phyloP scores from a whole-genome alignment of 352 stramenopile species.

The Phytophthora cryptogea region DNA sequence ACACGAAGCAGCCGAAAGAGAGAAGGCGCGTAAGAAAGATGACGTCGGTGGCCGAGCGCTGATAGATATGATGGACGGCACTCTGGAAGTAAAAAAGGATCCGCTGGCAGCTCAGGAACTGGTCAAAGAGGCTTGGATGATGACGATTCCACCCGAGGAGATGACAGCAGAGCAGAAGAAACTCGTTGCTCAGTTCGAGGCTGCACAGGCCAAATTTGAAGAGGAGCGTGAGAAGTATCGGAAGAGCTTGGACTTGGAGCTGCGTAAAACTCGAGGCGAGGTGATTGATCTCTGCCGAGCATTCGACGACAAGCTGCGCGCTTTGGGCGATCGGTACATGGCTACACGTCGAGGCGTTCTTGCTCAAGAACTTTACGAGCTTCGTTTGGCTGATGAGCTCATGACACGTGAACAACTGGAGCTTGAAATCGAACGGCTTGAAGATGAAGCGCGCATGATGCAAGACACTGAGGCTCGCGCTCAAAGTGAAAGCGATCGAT shows the following conservation, averaged over 20 bases:
- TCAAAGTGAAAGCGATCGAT: conserved; percentile 54
- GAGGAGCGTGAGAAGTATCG: conserved; percentile 92
- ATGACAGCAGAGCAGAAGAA: conserved; percentile 86
- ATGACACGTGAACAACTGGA: conserved; percentile 58
- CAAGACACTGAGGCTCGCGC: conserved; percentile 22
- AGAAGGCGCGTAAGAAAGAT: conserved; percentile 70
- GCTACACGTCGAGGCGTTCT: conserved; percentile 50
- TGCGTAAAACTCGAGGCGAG: conserved; percentile 85
- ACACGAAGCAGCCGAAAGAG: conserved; percentile 24
- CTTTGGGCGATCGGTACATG: conserved; percentile 63
- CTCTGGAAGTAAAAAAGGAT: conserved; percentile 91
- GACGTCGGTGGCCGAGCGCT: conserved; percentile 82
- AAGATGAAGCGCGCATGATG: conserved; percentile 27
- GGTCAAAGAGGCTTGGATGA: conserved; percentile 89
- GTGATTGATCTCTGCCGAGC: conserved; percentile 78
- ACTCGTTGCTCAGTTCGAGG: conserved; percentile 69
- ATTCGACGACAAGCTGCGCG: conserved; percentile 88
- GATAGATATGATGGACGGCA: conserved; percentile 94
- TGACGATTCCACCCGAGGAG: conserved; percentile 72
- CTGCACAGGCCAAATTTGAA: conserved; percentile 64
- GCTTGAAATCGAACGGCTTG: conserved; percentile 34
- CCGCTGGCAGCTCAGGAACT: conserved; percentile 57
- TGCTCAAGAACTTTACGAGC: conserved; percentile 75
- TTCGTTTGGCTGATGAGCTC: conserved; percentile 60
- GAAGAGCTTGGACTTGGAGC: conserved; percentile 89